Evolutionary conservation across 495 filamentous ascomycete genomes (phyloP).

Genomic region (Tuber magnatum): DNA sequence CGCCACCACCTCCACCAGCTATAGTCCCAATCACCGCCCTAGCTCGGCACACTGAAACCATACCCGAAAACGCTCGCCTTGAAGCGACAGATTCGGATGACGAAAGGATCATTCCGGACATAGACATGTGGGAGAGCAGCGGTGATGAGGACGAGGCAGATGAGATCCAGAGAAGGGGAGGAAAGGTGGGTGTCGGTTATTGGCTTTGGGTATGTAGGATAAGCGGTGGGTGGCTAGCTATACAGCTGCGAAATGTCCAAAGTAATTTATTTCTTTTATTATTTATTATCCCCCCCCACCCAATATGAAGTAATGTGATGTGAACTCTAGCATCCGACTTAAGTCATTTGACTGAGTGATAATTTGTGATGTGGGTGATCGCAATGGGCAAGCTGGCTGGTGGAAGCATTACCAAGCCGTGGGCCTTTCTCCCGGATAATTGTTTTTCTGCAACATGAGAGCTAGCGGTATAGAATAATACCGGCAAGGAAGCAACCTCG

Average conservation of each 20-base stretch:
- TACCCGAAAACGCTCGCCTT: background rate
- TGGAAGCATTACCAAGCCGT: background rate
- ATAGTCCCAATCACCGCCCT: background rate
- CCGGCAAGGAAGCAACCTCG: background rate
- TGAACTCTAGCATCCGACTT: background rate
- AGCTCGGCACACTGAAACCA: background rate
- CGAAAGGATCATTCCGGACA: conserved; percentile 35
- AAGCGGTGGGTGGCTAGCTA: background rate
- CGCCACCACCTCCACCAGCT: background rate
- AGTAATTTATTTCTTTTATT: background rate
- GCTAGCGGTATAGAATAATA: too few relatives aligned
- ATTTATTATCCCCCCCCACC: too few relatives aligned
- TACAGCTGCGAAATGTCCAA: background rate
- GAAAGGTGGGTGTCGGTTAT: background rate
- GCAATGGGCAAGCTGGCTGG: too few relatives aligned
- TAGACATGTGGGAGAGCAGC: conserved; percentile 28
- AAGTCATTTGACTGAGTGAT: background rate
- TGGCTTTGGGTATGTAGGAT: background rate
- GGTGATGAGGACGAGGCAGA: conserved; percentile 17
- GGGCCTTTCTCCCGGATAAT: background rate
- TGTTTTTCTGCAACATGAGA: background rate
- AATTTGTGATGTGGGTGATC: background rate
- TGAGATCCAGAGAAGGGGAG: background rate
- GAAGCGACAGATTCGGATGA: conserved; percentile 23
- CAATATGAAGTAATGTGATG: background rate